These are phyloP conservation scores for Phytophthora pistaciae DNA, from an alignment of 352 stramenopile genomes.

Conservation along the genomic window DNA sequence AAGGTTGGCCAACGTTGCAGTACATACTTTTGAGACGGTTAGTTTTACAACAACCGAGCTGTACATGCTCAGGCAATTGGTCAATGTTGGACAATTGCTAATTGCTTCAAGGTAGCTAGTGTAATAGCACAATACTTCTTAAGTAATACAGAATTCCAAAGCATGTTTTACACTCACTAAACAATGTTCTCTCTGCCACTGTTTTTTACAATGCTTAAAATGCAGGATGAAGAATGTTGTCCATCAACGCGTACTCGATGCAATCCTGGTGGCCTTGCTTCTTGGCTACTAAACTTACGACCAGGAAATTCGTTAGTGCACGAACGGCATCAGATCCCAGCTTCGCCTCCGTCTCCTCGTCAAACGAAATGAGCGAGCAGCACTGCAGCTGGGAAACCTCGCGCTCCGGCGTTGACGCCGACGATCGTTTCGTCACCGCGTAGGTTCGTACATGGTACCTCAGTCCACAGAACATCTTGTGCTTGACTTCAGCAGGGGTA, in stretches of 20 bases:
- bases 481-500: conserved; percentile 16
- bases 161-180: too few species aligned
- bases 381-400: conserved; percentile 33
- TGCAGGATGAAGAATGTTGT: conserved; percentile 10
- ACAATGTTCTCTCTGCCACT: too few species aligned
- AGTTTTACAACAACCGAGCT: too few species aligned
- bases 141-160: too few species aligned
- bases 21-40: too few species aligned
- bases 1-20: too few species aligned
- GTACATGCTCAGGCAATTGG: too few species aligned
- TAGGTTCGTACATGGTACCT: conserved; percentile 28
- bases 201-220: too few species aligned
- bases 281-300: conserved; percentile 23
- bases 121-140: too few species aligned
- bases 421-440: conserved; percentile 26
- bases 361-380: conserved; percentile 32
- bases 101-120: too few species aligned
- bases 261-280: conserved; percentile 32
- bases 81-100: too few species aligned
- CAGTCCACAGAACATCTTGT: conserved; percentile 24
- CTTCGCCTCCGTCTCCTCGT: conserved; percentile 18
- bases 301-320: conserved; percentile 30
- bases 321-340: conserved; percentile 14
- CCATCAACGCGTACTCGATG: conserved; percentile 41
- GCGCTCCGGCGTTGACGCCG: conserved; percentile 19